phyloP scores from a whole-genome alignment of 1,284 basidiomycete species.

The Anthracocystis walkeri region DNA sequence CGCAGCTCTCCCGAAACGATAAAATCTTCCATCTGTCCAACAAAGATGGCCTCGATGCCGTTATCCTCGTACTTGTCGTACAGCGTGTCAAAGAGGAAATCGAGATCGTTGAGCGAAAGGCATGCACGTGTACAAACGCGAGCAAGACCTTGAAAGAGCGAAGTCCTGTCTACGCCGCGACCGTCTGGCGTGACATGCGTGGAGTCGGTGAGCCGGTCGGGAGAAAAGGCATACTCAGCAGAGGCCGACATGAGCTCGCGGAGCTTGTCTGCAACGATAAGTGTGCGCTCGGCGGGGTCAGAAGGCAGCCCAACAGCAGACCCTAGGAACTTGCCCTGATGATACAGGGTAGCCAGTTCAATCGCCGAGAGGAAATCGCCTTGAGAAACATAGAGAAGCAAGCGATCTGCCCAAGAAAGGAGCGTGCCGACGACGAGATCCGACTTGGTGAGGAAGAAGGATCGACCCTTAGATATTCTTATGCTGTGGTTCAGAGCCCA shows the following conservation, averaged over 20 bases:
- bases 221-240: conserved; percentile 88
- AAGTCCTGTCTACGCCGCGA: conserved; percentile 89
- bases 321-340: conserved; percentile 82
- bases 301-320: conserved; percentile 89
- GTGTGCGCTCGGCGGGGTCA: conserved; percentile 74
- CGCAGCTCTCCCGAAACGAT: conserved; percentile 81
- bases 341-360: conserved; percentile 84
- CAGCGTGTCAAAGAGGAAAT: conserved; percentile 87
- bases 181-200: conserved; percentile 86
- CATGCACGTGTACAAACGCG: conserved; percentile 84
- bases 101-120: conserved; percentile 81
- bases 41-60: conserved; percentile 88
- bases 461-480: conserved; percentile 85
- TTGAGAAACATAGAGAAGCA: conserved; percentile 83
- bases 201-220: conserved; percentile 88
- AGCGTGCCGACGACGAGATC: conserved; percentile 85
- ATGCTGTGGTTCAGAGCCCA: conserved; percentile 74
- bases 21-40: conserved; percentile 84
- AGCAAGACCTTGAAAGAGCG: conserved; percentile 89
- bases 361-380: conserved; percentile 93
- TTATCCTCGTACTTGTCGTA: conserved; percentile 88
- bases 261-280: conserved; percentile 81
- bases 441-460: conserved; percentile 78
- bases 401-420: conserved; percentile 93
- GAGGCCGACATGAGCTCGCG: conserved; percentile 88